phyloP scores from a whole-genome alignment of 2,329 filamentous ascomycete genomes.

The Atkinsonella hypoxylon region DNA sequence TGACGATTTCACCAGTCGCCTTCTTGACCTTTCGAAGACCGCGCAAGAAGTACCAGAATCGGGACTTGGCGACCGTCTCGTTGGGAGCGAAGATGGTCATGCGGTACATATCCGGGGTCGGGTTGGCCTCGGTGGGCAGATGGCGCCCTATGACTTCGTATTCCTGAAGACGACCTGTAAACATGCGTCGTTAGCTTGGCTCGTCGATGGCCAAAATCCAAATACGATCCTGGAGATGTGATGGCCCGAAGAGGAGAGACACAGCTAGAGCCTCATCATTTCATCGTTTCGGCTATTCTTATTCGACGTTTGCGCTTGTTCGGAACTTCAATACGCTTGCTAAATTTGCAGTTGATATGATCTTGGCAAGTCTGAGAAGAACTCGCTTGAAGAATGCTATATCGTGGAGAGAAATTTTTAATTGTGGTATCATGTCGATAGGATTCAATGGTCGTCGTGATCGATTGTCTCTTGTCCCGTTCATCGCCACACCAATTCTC shows the following conservation, averaged over 20 bases:
- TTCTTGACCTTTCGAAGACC: conserved; percentile 99
- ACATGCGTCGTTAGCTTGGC: conserved; percentile 1
- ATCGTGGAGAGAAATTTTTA: background rate
- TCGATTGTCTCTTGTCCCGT: background rate
- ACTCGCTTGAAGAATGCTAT: background rate
- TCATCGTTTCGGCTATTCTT: no score
- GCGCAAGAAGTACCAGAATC: conserved; percentile 99
- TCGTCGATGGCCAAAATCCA: background rate
- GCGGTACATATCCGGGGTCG: conserved; percentile 96
- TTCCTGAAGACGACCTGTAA: conserved; percentile 93
- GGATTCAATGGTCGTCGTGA: background rate
- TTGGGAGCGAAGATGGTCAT: conserved; percentile 99
- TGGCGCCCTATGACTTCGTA: conserved; percentile 99
- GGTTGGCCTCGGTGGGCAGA: conserved; percentile 94
- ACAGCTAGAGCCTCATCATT: background rate
- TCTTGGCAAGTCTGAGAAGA: background rate
- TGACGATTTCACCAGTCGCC: conserved; percentile 98
- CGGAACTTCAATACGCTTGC: background rate
- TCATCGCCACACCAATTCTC: background rate
- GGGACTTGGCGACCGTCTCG: conserved; percentile 95
- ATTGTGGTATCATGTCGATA: background rate
- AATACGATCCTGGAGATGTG: no score
- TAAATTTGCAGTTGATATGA: background rate
- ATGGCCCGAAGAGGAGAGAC: no score
- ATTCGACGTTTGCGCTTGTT: no score